Percentiles rank a stretch among this genome's conserved stretches.
These are phyloP conservation scores for Fremontodendron californicum DNA, from an alignment of 345 rosid genomes.

Conservation along the genomic window DNA sequence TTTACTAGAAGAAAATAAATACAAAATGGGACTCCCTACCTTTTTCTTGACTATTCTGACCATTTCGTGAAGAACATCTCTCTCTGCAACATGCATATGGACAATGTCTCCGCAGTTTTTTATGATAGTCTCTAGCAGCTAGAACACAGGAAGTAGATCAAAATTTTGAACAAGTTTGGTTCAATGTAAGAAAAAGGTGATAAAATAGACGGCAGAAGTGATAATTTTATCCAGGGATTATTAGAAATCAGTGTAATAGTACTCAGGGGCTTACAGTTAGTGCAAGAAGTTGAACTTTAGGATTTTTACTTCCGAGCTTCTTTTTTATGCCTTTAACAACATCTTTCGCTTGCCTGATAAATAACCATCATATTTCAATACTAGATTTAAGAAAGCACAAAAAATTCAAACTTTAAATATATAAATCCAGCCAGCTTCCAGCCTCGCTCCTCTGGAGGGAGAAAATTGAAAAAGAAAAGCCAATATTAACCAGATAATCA, in stretches of 20 bases:
- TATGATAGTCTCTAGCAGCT: slow-evolving; percentile 94
- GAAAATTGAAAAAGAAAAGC: neutral
- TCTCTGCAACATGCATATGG: slow-evolving; percentile 99
- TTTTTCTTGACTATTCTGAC: slow-evolving; percentile 86
- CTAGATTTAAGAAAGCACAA: neutral
- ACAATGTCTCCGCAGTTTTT: slow-evolving; percentile 99
- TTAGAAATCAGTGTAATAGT: neutral
- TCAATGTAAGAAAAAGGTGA: slow-evolving; percentile 4
- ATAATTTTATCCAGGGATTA: neutral
- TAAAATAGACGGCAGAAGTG: slow-evolving; percentile 6
- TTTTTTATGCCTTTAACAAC: slow-evolving; percentile 93
- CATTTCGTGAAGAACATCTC: slow-evolving; percentile 93
- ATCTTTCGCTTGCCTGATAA: slow-evolving; percentile 88
- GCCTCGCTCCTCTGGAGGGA: neutral
- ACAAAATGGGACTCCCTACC: slow-evolving; percentile 39
- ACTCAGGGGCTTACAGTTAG: slow-evolving; percentile 65
- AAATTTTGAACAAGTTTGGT: slow-evolving; percentile 20
- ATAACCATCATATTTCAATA: slow-evolving; percentile 10
- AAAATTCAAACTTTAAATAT: neutral
- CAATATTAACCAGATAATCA: neutral
- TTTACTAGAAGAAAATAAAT: slow-evolving; percentile 11
- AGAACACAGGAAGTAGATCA: slow-evolving; percentile 22
- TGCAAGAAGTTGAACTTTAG: slow-evolving; percentile 94
- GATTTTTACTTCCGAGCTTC: slow-evolving; percentile 79
- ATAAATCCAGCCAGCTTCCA: neutral